Conservation (phyloP, 2,329 filamentous ascomycete genomes). For the Fusarium staphyleae region DNA sequence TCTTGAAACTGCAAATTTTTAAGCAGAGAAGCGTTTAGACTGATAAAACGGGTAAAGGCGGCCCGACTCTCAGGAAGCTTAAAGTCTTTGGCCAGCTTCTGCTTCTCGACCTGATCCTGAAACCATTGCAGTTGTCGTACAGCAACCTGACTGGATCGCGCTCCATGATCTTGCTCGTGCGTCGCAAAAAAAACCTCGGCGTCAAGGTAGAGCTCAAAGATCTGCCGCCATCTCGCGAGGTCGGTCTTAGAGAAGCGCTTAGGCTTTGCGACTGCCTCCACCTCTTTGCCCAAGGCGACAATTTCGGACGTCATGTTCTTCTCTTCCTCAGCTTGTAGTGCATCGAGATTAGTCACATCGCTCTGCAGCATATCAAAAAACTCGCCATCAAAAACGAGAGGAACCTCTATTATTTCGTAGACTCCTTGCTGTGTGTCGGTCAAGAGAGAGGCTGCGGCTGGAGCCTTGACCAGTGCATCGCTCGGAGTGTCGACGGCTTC, state of each 20-base stretch:
- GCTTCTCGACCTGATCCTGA: conserved; percentile 68
- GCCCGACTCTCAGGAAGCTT: conserved; percentile 69
- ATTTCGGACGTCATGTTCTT: conserved; percentile 69
- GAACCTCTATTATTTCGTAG: conserved; percentile 68
- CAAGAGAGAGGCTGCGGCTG: background rate
- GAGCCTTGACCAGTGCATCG: background rate
- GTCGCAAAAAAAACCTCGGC: conserved; percentile 84
- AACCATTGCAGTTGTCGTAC: conserved; percentile 75
- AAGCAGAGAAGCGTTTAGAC: conserved; percentile 78
- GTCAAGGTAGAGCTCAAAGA: conserved; percentile 84
- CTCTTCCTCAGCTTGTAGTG: conserved; percentile 71
- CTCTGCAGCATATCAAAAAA: conserved; percentile 80
- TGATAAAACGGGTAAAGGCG: conserved; percentile 73
- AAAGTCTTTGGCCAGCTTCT: conserved; percentile 66
- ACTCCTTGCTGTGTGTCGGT: conserved; percentile 11
- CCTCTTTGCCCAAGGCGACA: conserved; percentile 66
- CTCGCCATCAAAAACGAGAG: conserved; percentile 76
- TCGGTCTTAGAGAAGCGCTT: conserved; percentile 69
- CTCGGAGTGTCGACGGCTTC: background rate
- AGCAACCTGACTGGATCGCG: conserved; percentile 70
- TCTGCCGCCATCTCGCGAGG: conserved; percentile 77
- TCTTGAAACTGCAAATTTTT: conserved; percentile 84
- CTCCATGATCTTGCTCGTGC: conserved; percentile 73
- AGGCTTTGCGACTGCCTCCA: conserved; percentile 71
- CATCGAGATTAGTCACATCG: conserved; percentile 73